These are phyloP conservation scores for Tylopilus sp. DNA, from an alignment of 1,284 basidiomycete species.

Conservation along the genomic window DNA sequence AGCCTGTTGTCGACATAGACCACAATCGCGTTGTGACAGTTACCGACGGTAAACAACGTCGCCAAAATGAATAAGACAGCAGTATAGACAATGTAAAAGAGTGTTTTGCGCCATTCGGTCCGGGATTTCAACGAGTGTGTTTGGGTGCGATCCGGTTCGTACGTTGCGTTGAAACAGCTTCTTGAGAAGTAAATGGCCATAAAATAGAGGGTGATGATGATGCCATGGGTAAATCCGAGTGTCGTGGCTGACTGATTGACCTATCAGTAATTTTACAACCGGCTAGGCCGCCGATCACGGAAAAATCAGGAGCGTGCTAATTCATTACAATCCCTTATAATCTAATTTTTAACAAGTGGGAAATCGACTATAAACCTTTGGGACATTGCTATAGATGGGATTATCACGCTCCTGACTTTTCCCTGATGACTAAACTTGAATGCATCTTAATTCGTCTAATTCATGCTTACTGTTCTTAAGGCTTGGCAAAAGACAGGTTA, in stretches of 20 bases:
- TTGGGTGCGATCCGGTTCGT: conserved; percentile 19
- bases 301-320: too few species aligned
- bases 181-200: conserved; percentile 32
- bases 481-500: too few species aligned
- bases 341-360: too few species aligned
- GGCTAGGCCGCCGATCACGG: too few species aligned
- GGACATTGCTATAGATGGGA: too few species aligned
- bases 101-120: conserved; percentile 25
- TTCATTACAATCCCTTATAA: too few species aligned
- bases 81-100: conserved; percentile 41
- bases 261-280: too few species aligned
- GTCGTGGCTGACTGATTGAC: conserved; percentile 41
- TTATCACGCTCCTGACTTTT: too few species aligned
- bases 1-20: conserved; percentile 48
- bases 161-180: conserved; percentile 23
- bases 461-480: too few species aligned
- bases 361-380: too few species aligned
- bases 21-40: conserved; percentile 37
- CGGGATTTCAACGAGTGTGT: conserved; percentile 7
- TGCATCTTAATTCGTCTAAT: too few species aligned
- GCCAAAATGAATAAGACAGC: conserved; percentile 42
- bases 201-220: conserved; percentile 34
- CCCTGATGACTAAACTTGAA: too few species aligned
- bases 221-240: conserved; percentile 34
- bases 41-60: conserved; percentile 42